Evolutionary conservation across 2,329 filamentous ascomycete genomes (phyloP), one percentile per base, ranked within the genome.

Genomic region (Capronia coronata): DNA sequence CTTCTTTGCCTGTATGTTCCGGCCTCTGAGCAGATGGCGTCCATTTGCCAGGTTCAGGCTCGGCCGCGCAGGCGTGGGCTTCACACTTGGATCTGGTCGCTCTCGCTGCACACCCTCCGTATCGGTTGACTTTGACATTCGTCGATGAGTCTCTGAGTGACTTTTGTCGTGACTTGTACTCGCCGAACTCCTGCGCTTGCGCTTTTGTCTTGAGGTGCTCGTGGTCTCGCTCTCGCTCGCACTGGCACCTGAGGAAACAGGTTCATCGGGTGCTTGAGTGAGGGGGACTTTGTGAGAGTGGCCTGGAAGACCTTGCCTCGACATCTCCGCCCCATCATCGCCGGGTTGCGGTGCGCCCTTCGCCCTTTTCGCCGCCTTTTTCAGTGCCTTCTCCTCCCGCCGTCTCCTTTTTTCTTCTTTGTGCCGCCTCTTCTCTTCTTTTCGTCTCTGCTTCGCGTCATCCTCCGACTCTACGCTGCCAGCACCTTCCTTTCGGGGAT

Each of bases 1-100:
- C 61, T 82, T 83, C 74, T 97, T 97, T 61, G 93, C 87, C 49
- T 84, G 84, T 62, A 97, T 95, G 67, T 90, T 87, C 52, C 87
- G 78, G 59, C 86, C 82, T 56, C 91, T 76, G 40, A 90, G 80
- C 47, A 85, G 78, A 65, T 90, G 86, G 56, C 88, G 78, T 42
- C 77, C 80, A 21, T 76, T 73, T 52, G 29, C 38, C 22, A 48
- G 39, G 11, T 30, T 52, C 40, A 43, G 4, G n/a, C 25, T 41
- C n/a, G 16, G 14, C 18, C 16, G 14, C 21, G 19, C n/a, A 6
- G 43, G 5, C 14, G 34, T 13, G 13, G 14, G 14, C 34, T 19
- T 18, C 18, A 19, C 34, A 13, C 14, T 19, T 34, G 14, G 29
- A 43, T 11, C 32, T 25, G 19, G 35, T 27, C 9, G 22, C 16